Base-by-base conservation (phyloP, 345 rosid species). In the Mallotus nudiflorus region DNA sequence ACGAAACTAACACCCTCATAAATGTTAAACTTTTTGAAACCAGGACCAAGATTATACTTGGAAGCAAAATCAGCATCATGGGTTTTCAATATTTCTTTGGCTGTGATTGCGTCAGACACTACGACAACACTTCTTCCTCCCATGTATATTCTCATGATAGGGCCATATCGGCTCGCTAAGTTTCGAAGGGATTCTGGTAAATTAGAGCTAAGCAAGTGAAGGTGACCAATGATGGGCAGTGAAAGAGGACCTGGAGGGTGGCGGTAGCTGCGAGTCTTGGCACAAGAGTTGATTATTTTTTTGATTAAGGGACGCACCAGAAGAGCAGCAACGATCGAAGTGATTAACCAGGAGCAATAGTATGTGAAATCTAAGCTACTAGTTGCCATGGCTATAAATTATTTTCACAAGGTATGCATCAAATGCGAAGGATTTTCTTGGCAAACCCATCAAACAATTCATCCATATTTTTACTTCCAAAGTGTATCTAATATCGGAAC, bases 1-100 rank as follows among this genome's bases (percentile, higher is more conserved):
- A 82, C 68, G 74, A 91, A 91, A 66, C 84, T 90, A 6, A 83
- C 29, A 9, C 84, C 85, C 62, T 75, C 74, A 59, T 89, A 91
- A 13, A 86, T 82, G 67, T 82, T 82, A 73, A 84, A 79, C 51
- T 85, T 78, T 0, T 81, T 55, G 16, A 91, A 84, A 45, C 86
- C 88, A 50, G 84, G 75, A 1, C 83, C 91, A 9, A 69, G 66
- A 42, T 40, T 11, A 0, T 77, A 84, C 84, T 83, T 86, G 0
- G 85, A 81, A 39, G 88, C 83, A 42, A 89, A 91, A 25, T 82
- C 74, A 40, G 62, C 45, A 25, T 91, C 95, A 1, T 91, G 76
- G 52, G 77, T 75, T 75, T 81, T 85, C 44, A 89, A 45, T 15
- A 91, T 78, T 20, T 82, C 75, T 22, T 70, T 77, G 4, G 96